These are phyloP conservation scores for Ascosphaera apis DNA, from an alignment of 2,329 filamentous ascomycete species.

Conservation along the genomic window DNA sequence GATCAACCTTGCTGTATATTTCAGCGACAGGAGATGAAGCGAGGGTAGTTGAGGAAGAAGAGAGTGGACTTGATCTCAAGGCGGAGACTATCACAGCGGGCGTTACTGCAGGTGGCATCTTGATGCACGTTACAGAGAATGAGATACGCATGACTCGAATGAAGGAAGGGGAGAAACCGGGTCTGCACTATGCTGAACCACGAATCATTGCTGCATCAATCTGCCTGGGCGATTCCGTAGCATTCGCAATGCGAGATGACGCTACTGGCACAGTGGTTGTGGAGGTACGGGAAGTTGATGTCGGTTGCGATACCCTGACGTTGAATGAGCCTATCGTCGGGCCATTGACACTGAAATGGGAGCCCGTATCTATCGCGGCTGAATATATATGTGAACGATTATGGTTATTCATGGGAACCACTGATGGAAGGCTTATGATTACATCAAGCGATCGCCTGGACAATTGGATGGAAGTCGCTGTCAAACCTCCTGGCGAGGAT, in stretches of 20 bases:
- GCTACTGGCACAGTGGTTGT: constrained; percentile 11
- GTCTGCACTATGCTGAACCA: constrained; percentile 3
- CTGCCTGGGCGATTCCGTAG: constrained; percentile 10
- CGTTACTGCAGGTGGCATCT: constrained; percentile 12
- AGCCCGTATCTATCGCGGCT: constrained; percentile 16
- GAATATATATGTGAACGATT: constrained; percentile 9
- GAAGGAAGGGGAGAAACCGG: constrained; percentile 4
- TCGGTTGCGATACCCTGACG: no score
- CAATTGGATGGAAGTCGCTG: constrained; percentile 1
- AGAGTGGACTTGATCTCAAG: constrained; percentile 18
- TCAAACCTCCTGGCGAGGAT: constrained; percentile 8
- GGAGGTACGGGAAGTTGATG: constrained; percentile 7
- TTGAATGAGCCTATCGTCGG: constrained; percentile 4
- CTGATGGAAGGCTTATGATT: constrained; percentile 14
- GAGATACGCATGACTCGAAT: constrained; percentile 14
- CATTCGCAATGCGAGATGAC: constrained; percentile 9
- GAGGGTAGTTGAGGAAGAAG: constrained; percentile 16
- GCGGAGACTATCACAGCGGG: constrained; percentile 22
- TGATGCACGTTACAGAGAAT: constrained; percentile 21
- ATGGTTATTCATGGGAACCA: constrained; percentile 19
- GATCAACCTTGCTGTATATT: background rate
- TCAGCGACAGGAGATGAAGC: constrained; percentile 11
- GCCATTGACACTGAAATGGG: constrained; percentile 5
- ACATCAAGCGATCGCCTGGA: constrained; percentile 8
- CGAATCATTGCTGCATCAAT: constrained; percentile 13